These are phyloP conservation scores for Draba incana DNA, from an alignment of 345 rosid species.

Conservation along the genomic window DNA sequence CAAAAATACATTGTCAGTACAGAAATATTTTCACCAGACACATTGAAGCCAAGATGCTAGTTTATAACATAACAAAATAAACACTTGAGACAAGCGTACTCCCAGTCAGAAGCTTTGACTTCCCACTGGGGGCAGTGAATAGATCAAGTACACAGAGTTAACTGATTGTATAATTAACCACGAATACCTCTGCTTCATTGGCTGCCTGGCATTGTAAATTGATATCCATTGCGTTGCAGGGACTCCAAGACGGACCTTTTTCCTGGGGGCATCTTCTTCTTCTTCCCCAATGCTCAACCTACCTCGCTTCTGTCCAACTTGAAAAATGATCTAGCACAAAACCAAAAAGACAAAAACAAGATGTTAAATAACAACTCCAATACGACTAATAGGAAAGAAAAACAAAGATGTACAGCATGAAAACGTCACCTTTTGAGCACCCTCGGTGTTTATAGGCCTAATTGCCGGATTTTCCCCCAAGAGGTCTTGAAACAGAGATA, in stretches of 20 bases:
- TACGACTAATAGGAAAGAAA: conserved; percentile 16
- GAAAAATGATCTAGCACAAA: conserved; percentile 61
- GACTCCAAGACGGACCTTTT: conserved; percentile 89
- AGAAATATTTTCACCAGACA: conserved; percentile 2
- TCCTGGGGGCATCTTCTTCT: conserved; percentile 88
- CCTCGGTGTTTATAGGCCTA: conserved; percentile 94
- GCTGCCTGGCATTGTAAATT: conserved; percentile 86
- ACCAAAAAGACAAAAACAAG: neutral
- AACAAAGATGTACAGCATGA: conserved; percentile 21
- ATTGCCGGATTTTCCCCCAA: conserved; percentile 73
- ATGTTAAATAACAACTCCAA: conserved; percentile 26
- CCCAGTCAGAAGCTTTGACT: neutral
- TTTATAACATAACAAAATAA: neutral
- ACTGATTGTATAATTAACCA: conserved; percentile 15
- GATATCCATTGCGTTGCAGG: conserved; percentile 99
- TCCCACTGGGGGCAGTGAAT: conserved; percentile 7
- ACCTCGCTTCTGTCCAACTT: conserved; percentile 96
- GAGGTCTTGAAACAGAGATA: conserved; percentile 80
- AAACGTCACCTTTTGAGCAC: conserved; percentile 83
- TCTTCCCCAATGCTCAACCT: conserved; percentile 78
- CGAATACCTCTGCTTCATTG: conserved; percentile 95
- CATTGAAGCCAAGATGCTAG: conserved; percentile 17
- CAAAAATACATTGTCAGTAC: conserved; percentile 31
- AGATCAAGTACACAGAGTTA: conserved; percentile 18
- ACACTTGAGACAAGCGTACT: neutral